These are phyloP conservation scores for Clathrus columnatus DNA, from an alignment of 768 basidiomycete genomes.

Conservation along the genomic window DNA sequence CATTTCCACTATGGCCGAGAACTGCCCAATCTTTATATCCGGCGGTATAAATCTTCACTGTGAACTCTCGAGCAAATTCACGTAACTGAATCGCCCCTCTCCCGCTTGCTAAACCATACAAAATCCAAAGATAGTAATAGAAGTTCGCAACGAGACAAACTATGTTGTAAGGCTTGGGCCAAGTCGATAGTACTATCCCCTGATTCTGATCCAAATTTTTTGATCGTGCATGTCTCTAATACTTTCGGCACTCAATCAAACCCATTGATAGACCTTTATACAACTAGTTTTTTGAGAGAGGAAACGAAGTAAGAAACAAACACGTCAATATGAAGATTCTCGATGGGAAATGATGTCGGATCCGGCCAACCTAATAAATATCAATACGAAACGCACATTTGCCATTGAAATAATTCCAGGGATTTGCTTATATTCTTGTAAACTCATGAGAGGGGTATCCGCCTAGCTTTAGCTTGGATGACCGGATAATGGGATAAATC, in stretches of 20 bases:
- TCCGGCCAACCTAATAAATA: conserved; percentile 53
- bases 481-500: conserved; percentile 71
- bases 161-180: conserved; percentile 62
- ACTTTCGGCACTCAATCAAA: conserved; percentile 35
- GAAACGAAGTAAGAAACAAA: conserved; percentile 43
- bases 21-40: conserved; percentile 52
- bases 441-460: conserved; percentile 54
- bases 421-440: conserved; percentile 50
- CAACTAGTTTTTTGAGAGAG: conserved; percentile 32
- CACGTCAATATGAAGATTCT: conserved; percentile 46
- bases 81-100: conserved; percentile 51
- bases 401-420: conserved; percentile 50
- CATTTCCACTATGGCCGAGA: conserved; percentile 55
- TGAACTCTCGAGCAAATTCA: conserved; percentile 49
- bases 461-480: conserved; percentile 38
- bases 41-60: conserved; percentile 40
- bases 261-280: conserved; percentile 28
- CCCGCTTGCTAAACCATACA: conserved; percentile 22
- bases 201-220: conserved; percentile 45
- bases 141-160: conserved; percentile 18
- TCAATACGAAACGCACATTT: conserved; percentile 40
- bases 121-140: conserved; percentile 1
- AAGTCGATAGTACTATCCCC: conserved; percentile 54
- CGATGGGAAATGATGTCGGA: conserved; percentile 64
- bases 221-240: conserved; percentile 42